Evolutionary conservation across 306 rosid genomes (phyloP).

Genomic region (Citrullus amarus): DNA sequence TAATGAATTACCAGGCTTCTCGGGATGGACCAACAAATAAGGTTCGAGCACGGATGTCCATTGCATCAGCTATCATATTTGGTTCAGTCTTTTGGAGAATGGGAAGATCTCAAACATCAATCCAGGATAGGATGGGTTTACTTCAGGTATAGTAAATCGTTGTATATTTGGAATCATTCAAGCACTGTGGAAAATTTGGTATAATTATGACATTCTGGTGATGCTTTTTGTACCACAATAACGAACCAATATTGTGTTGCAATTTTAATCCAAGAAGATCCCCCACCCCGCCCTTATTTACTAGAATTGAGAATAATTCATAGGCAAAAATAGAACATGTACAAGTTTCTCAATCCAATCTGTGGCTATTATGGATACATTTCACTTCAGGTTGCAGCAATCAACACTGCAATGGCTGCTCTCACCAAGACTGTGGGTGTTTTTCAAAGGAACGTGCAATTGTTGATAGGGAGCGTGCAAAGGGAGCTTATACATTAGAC

Average conservation of each 20-base stretch:
- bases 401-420: conserved; percentile 98
- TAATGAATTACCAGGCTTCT: conserved; percentile 47
- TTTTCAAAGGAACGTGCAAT: conserved; percentile 78
- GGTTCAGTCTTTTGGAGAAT: conserved; percentile 96
- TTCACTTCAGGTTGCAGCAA: conserved; percentile 73
- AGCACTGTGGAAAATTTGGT: neutral
- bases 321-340: neutral
- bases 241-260: neutral
- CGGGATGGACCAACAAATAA: conserved; percentile 87
- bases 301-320: neutral
- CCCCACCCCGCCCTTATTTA: neutral
- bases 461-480: conserved; percentile 81
- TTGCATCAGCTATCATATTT: conserved; percentile 80
- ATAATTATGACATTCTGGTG: neutral
- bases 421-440: conserved; percentile 85
- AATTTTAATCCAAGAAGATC: neutral
- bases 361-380: conserved; percentile 11
- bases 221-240: neutral
- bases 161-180: conserved; percentile 6
- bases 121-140: conserved; percentile 97
- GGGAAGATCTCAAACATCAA: conserved; percentile 91
- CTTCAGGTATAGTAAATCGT: conserved; percentile 67
- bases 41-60: conserved; percentile 86
- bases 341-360: neutral
- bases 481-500: conserved; percentile 77